Conservation (phyloP, 768 basidiomycete genomes). For the Lactarius trivialis region DNA sequence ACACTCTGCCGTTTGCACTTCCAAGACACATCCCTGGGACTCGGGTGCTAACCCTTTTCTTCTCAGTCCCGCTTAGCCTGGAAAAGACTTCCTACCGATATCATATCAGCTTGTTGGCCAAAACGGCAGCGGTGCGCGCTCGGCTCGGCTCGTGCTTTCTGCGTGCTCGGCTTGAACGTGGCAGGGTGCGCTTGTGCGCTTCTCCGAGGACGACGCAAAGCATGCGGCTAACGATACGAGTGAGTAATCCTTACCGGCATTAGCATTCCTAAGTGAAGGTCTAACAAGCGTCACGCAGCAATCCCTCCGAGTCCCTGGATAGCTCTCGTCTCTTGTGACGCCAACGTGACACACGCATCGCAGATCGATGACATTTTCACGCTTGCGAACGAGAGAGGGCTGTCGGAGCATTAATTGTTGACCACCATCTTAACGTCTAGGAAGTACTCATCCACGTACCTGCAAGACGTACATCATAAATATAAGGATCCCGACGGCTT, state of each 20-base stretch:
- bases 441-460: conserved; percentile 26
- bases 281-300: conserved; percentile 33
- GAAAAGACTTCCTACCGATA: conserved; percentile 47
- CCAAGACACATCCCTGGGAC: not conserved
- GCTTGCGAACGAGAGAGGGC: conserved; percentile 75
- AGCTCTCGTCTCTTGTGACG: conserved; percentile 79
- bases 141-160: not conserved
- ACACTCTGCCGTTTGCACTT: not conserved
- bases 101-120: conserved; percentile 54
- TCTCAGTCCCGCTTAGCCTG: conserved; percentile 26
- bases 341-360: conserved; percentile 61
- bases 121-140: conserved; percentile 40
- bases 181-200: conserved; percentile 83
- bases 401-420: conserved; percentile 55
- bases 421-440: not conserved
- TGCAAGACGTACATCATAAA: conserved; percentile 63
- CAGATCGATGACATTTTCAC: conserved; percentile 72
- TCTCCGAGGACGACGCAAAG: conserved; percentile 49
- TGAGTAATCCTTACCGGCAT: conserved; percentile 27
- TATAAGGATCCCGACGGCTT: conserved; percentile 59
- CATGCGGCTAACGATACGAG: conserved; percentile 42
- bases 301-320: conserved; percentile 94
- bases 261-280: not conserved
- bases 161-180: not conserved
- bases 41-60: not conserved